Conservation (phyloP, 176 grass and related monocot species). For the Raddia guianensis region DNA sequence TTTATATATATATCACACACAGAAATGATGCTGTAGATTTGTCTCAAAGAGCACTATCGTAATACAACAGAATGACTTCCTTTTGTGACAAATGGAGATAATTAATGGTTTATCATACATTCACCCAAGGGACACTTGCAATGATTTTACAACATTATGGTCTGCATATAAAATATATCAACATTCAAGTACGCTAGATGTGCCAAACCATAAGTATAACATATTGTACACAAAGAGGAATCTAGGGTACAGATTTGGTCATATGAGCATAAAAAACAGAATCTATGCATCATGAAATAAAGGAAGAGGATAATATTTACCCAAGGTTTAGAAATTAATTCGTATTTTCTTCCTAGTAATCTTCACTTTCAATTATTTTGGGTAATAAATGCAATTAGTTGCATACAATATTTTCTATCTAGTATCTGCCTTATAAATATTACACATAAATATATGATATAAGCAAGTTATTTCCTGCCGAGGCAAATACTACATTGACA, state of each 20-base stretch:
- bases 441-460: neutral
- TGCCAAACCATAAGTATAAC: neutral
- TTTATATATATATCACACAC: too few relatives aligned
- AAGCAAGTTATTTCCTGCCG: neutral
- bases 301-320: neutral
- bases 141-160: neutral
- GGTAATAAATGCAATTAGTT: neutral
- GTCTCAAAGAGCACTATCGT: too few relatives aligned
- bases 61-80: too few relatives aligned
- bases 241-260: neutral
- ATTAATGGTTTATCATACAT: neutral
- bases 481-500: neutral
- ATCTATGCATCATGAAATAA: neutral
- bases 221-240: neutral
- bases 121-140: neutral
- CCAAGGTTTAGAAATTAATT: neutral
- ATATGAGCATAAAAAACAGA: neutral
- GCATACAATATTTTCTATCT: neutral
- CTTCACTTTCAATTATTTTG: constrained; percentile 3
- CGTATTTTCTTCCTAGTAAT: neutral
- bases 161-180: constrained; percentile 13
- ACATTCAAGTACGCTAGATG: constrained; percentile 7
- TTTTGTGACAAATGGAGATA: neutral
- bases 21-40: too few relatives aligned
- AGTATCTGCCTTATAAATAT: neutral